Base-by-base conservation (phyloP, 768 basidiomycete species). In the Naganishia kalamii region DNA sequence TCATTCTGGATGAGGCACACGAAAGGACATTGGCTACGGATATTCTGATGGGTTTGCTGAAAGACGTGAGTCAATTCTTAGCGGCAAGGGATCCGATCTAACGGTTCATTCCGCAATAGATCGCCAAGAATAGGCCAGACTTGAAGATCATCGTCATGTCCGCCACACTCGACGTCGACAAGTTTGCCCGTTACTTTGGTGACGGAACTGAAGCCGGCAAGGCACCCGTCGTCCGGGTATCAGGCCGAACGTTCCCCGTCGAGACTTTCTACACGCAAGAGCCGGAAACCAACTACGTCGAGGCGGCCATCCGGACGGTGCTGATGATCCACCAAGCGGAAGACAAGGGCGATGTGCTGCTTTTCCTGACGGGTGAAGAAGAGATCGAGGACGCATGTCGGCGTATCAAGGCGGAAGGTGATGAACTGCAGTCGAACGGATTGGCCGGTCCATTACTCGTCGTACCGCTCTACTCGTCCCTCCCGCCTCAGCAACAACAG, bases 101-200 rank as follows among this genome's bases (percentile, higher is more conserved):
- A 17, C 40, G n/a, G 21, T 41, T 25, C 47, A 43, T 13, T 15
- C 50, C 77, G 76, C 75, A 13, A 29, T 17, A 57, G 54, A 57
- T 99, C 25, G 88, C 88, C 2, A 86, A 85, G 74, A 85, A 84
- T 68, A 86, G 96, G 35, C 67, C 83, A 0, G 94, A 99, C 77
- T 85, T 99, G 69, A 98, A 96, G 81, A 87, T 98, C 77, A 93
- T 99, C 68, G 81, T 99, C 82, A 99, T 99, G 94, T 92, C 89
- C 41, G 96, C 96, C 17, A 99, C 96, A 0, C 86, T 99, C 21
- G 94, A 97, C 73, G 90, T 94, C 0, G 83, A 88, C 75, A 98
- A 98, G 77, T 98, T 98, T 80, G 92, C 92, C 77, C 89, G 87
- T 72, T 99, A 97, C 82, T 97, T 97, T 75, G 80, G 81, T 11